These are phyloP conservation scores for Incumbomyces lentus DNA, from an alignment of 2,329 filamentous ascomycete species.

Conservation along the genomic window DNA sequence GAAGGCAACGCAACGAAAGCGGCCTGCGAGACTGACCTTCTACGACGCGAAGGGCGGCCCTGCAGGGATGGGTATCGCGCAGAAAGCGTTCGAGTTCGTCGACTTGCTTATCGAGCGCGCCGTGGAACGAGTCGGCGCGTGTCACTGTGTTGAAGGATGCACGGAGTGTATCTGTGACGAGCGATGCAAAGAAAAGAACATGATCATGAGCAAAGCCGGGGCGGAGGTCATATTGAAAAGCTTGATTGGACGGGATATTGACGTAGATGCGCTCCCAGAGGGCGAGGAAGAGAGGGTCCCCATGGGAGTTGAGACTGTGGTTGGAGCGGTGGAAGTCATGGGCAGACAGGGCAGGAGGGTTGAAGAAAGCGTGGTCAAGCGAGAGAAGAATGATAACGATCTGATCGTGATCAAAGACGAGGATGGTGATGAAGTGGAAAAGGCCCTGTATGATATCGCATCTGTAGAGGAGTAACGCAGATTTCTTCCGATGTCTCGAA, in stretches of 20 bases:
- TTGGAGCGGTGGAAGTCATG: conserved; percentile 58
- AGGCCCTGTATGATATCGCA: conserved; percentile 2
- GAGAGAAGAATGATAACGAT: conserved; percentile 19
- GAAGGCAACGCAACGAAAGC: conserved; percentile 49
- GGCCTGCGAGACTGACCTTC: conserved; percentile 80
- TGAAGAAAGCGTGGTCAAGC: conserved; percentile 19
- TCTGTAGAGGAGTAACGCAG: too few species aligned
- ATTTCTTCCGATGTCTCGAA: too few species aligned
- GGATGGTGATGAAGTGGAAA: conserved; percentile 1
- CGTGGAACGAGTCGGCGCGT: conserved; percentile 63
- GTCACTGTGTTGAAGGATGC: conserved; percentile 69
- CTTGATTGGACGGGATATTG: conserved; percentile 65
- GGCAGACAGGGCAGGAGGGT: conserved; percentile 23
- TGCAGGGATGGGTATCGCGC: conserved; percentile 72
- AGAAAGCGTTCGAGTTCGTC: conserved; percentile 88
- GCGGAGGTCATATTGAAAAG: conserved; percentile 70
- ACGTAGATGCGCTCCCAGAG: conserved; percentile 76
- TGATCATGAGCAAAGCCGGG: conserved; percentile 89
- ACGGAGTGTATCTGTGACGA: conserved; percentile 83
- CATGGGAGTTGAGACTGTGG: conserved; percentile 70
- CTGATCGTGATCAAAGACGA: conserved; percentile 22
- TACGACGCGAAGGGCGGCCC: conserved; percentile 90
- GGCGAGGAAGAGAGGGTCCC: conserved; percentile 60
- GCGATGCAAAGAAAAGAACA: conserved; percentile 72
- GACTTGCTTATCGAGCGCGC: conserved; percentile 69